Base-by-base conservation (phyloP, 257 asterid species). In the Gynochthodes officinalis region DNA sequence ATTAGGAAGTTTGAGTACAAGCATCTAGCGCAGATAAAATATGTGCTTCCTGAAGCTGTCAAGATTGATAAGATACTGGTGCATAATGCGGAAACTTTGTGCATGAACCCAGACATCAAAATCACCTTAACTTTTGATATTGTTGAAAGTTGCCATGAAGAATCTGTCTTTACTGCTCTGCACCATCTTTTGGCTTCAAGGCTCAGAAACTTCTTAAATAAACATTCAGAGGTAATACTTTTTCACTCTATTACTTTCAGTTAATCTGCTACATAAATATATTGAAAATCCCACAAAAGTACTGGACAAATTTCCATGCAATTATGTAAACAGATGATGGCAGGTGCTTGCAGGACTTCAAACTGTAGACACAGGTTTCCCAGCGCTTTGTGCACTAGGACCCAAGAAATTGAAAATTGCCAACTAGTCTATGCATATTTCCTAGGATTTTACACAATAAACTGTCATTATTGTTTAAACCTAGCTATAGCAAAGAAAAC, bases 11-110 rank as follows among this genome's bases (percentile, higher is more conserved):
- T 93, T 71, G 74, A 78, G 64, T 70, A 53, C 74, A 78, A 46
- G 78, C 89, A 90, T 84, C 90, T 93, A 70, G 96, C 96, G 67
- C 95, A 90, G 80, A 90, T 93, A 70, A 88, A 85, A 72, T 73
- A 84, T 71, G 49, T 93, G 78, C 82, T 90, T 57, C 96, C 97
- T 65, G 98, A 90, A 87, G 96, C 89, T 63, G 75, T 93, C 74
- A 86, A 86, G 83, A 80, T 90, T 35, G 89, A 89, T 42, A 90
- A 86, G 89, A 75, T 85, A 82, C 97, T 88, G 76, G 62, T 81
- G 71, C 96, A 81, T 69, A 95, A 93, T 73, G 84, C 57, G 64
- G 75, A 76, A 83, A 86, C 90, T 67, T 80, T 84, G 83, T 89
- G 96, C 88, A 84, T 93, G 92, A 88, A 84, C 75, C 82, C 92